Evolutionary conservation across 345 rosid genomes (phyloP), one percentile per base, ranked within the genome.

Genomic region (Salix dunnii): DNA sequence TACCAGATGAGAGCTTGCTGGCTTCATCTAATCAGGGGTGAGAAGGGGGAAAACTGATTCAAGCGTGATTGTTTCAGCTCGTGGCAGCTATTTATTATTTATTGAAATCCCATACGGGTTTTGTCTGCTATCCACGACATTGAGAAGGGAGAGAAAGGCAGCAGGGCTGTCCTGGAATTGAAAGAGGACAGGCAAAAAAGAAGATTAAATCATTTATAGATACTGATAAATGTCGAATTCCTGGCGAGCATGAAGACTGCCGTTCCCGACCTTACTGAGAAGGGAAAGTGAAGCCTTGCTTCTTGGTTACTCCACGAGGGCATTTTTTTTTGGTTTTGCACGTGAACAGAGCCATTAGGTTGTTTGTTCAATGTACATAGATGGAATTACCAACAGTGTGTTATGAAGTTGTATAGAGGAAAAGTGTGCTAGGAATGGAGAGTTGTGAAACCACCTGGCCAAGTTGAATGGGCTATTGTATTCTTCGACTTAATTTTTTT

Each of bases 1-100:
- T 92, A n/a, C 93, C 92, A 33, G 99, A 94, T 71, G 98, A 91
- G 83, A 87, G 86, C 83, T 85, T 88, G 75, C 87, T 82, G 83
- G 82, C 86, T 77, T 90, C 98, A 6, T 64, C 87, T 67, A 89
- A 88, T 77, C 87, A 82, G 82, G 94, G 88, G 83, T 89, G 74
- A 88, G 30, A 36, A 40, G 31, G 55, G 17, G 51, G 14, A 65
- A 74, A 13, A 42, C 7, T 13, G 14, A 1, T 51, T n/a, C 13
- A 71, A 27, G 73, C 21, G 71, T 68, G 73, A 66, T 71, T 20
- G 71, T 71, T 73, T 85, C 66, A 43, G 82, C 55, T 67, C 28
- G 66, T 46, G 58, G 68, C 77, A 30, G 77, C 76, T 67, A 36
- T 40, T 76, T 67, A 43, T 49, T 76, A 36, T 61, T 33, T 61